Base-by-base conservation (phyloP, 805 yeast genomes). In the Starmera caribaea region DNA sequence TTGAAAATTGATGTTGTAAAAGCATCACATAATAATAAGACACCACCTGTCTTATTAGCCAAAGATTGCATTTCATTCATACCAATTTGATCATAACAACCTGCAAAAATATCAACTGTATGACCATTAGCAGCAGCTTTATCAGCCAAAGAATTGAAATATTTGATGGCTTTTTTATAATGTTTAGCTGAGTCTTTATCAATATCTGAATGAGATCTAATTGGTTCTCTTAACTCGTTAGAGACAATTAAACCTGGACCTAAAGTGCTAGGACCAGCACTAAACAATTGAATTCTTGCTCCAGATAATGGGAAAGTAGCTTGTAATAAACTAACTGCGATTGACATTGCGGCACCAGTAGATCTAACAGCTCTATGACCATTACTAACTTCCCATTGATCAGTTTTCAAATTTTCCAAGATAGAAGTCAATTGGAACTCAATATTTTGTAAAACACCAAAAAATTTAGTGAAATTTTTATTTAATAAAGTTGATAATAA, bases 71-170 rank as follows among this genome's bases (percentile, higher is more conserved):
- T 89, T 66, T 89, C 97, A 52, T 79, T 79, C 69, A 89, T 75
- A 58, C 97, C 97, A 43, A 88, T 81, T 70, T 89, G 97, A 65
- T 89, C 97, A 60, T 86, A 87, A 66, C 96, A 85, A 45, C 97
- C 96, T 27, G 95, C 95, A 63, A 85, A 88, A 36, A 89, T 76
- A 61, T 89, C 96, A 43, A 89, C 79, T 26, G 90, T 76, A 54
- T 86, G 95, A 13, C 87, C 84, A 47, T 76, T 74, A 17, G 65
- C 62, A 36, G 90, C 74, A 30, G 85, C 85, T 48, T 79, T 81
- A 34, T 75, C 71, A 31, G 94, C 82, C 36, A 89, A 59, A 31
- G 69, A 65, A 45, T 83, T 89, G 61, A 88, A 89, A 55, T 77
- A 88, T 59, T 85, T 81, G 51, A 73, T 74, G 9, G 96, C 94